Evolutionary conservation across 2,329 filamentous ascomycete species (phyloP).

Genomic region (Ceratocystis destructans): DNA sequence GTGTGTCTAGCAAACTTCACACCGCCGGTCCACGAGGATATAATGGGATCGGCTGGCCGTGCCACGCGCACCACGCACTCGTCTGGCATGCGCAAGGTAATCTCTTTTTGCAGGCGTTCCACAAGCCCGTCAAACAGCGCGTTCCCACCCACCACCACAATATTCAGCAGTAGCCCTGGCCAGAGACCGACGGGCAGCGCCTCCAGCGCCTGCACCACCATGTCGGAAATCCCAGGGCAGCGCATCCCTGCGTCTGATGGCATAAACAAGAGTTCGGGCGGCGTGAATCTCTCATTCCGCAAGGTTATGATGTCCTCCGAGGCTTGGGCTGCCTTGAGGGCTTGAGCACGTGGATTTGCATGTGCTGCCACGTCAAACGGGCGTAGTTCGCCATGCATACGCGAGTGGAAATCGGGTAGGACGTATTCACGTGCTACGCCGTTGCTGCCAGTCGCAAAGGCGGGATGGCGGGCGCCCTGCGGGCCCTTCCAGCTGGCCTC

Average conservation of each 20-base stretch:
- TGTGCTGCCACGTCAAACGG: slow-evolving; percentile 60
- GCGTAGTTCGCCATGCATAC: slow-evolving; percentile 52
- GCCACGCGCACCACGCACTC: slow-evolving; percentile 67
- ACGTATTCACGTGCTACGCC: slow-evolving; percentile 81
- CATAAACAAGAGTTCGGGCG: slow-evolving; percentile 81
- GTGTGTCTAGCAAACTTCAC: slow-evolving; percentile 58
- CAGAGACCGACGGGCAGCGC: slow-evolving; percentile 68
- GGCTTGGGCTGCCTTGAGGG: slow-evolving; percentile 31
- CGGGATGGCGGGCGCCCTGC: slow-evolving; percentile 38
- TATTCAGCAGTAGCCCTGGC: slow-evolving; percentile 71
- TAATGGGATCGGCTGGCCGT: slow-evolving; percentile 57
- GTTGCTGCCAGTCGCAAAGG: slow-evolving; percentile 34
- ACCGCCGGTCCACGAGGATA: slow-evolving; percentile 75
- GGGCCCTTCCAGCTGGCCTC: slow-evolving; percentile 75
- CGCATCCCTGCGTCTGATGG: slow-evolving; percentile 74
- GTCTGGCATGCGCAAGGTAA: slow-evolving; percentile 56
- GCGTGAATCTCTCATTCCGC: slow-evolving; percentile 79
- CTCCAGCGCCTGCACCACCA: slow-evolving; percentile 66
- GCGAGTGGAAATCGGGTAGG: slow-evolving; percentile 60
- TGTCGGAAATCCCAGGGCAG: slow-evolving; percentile 67
- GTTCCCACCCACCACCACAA: slow-evolving; percentile 81
- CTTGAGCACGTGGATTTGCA: slow-evolving; percentile 29
- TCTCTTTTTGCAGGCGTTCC: slow-evolving; percentile 60
- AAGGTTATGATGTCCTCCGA: slow-evolving; percentile 74
- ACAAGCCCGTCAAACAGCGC: slow-evolving; percentile 68